A percentile compares a stretch with the other conserved stretches of the same genome.
phyloP scores from a whole-genome alignment of 2,329 filamentous ascomycete genomes.

The Fusarium sp. region DNA sequence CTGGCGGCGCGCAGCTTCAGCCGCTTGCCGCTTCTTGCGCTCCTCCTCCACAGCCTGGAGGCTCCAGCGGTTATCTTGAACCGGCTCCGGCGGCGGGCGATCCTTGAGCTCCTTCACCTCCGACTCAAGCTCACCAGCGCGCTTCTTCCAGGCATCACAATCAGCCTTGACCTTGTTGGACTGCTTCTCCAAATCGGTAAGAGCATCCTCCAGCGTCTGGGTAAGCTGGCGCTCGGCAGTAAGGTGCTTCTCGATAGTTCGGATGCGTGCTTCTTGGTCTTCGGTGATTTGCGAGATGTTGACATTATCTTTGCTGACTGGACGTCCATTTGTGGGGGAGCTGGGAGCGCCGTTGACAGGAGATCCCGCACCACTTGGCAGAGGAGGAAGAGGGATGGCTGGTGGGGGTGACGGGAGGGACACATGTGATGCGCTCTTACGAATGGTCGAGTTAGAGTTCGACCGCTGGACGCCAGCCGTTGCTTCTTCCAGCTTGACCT shows the following conservation, averaged over 20 bases:
- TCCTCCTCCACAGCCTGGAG: conserved; percentile 96
- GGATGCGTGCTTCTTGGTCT: conserved; percentile 93
- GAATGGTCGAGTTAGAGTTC: conserved; percentile 74
- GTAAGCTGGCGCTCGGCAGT: conserved; percentile 97
- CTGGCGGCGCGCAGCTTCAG: conserved; percentile 86
- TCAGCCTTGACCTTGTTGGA: conserved; percentile 92
- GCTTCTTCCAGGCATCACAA: conserved; percentile 89
- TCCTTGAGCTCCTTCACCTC: conserved; percentile 74
- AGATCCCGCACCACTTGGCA: conserved; percentile 70
- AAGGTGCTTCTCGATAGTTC: conserved; percentile 95
- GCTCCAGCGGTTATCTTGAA: conserved; percentile 68
- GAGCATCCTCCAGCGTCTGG: conserved; percentile 91
- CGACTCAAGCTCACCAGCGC: conserved; percentile 76
- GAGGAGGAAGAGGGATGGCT: conserved; percentile 91
- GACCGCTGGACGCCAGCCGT: conserved; percentile 62
- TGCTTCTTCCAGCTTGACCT: conserved; percentile 69
- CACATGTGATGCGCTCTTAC: conserved; percentile 83
- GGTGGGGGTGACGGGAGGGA: conserved; percentile 94
- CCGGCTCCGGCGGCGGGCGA: conserved; percentile 54
- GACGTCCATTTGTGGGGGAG: conserved; percentile 69
- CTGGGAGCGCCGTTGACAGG: conserved; percentile 56
- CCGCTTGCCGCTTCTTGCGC: conserved; percentile 87
- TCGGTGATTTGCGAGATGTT: conserved; percentile 82
- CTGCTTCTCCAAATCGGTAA: conserved; percentile 91
- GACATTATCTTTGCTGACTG: conserved; percentile 78